These are phyloP conservation scores for Fusarium sulawesiense DNA, from an alignment of 2,329 filamentous ascomycete species.

Conservation along the genomic window DNA sequence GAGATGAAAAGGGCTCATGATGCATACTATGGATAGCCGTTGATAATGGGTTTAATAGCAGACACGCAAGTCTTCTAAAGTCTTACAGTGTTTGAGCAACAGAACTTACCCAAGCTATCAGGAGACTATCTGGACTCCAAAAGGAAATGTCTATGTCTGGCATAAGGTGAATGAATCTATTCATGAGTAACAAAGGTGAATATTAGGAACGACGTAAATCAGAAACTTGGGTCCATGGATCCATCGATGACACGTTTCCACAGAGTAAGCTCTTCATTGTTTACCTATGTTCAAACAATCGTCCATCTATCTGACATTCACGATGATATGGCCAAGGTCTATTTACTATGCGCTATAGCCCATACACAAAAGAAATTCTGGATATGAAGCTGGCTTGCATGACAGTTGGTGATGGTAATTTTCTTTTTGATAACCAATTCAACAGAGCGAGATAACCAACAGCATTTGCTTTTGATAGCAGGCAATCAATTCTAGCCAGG, in stretches of 20 bases:
- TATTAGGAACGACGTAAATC: neutral
- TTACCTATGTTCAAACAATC: neutral
- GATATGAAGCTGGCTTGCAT: neutral
- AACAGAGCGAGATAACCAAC: neutral
- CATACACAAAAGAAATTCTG: neutral
- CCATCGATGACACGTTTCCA: neutral
- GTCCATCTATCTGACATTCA: neutral
- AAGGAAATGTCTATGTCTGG: neutral
- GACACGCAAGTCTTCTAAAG: neutral
- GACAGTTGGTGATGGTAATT: neutral
- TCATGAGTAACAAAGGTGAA: neutral
- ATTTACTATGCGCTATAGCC: neutral
- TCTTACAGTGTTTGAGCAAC: neutral
- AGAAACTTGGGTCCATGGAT: neutral
- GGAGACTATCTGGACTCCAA: neutral
- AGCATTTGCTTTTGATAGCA: neutral
- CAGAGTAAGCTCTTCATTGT: neutral
- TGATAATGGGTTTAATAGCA: neutral
- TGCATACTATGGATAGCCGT: slow-evolving; percentile 31
- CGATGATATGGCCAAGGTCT: neutral
- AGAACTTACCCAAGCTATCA: neutral
- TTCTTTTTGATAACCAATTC: neutral
- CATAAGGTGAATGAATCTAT: neutral
- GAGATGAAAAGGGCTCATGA: slow-evolving; percentile 39
- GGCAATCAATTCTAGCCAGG: neutral